These are phyloP conservation scores for Cytospora piceicola DNA, from an alignment of 2,329 filamentous ascomycete species.

Conservation along the genomic window DNA sequence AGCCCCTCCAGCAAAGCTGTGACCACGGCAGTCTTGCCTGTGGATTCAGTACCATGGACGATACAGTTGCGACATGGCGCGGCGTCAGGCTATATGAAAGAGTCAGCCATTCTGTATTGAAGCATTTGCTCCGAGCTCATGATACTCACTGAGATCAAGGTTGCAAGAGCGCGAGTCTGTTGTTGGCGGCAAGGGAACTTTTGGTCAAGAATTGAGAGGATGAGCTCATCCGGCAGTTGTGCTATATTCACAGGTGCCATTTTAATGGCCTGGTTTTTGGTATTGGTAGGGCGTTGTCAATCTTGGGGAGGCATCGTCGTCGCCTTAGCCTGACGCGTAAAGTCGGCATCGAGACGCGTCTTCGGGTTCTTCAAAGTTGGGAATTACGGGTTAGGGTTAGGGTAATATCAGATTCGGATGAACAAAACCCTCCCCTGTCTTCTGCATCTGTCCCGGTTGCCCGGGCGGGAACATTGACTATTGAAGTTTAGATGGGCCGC, in stretches of 20 bases:
- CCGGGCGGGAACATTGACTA: too few relatives aligned
- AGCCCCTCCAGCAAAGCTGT: constrained; percentile 61
- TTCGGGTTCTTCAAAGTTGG: neutral
- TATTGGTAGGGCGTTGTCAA: neutral
- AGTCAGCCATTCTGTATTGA: neutral
- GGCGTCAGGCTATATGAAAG: constrained; percentile 57
- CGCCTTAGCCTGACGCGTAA: neutral
- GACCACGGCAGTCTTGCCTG: constrained; percentile 79
- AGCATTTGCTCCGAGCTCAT: constrained; percentile 31
- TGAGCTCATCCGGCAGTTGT: constrained; percentile 55
- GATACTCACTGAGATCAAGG: constrained; percentile 55
- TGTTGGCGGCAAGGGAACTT: constrained; percentile 61
- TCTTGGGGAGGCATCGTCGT: neutral
- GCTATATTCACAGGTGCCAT: constrained; percentile 10
- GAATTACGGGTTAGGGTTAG: neutral
- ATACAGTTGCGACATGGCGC: constrained; percentile 76
- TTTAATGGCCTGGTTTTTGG: neutral
- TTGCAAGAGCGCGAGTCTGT: constrained; percentile 62
- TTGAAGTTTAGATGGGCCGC: too few relatives aligned
- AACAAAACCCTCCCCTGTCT: too few relatives aligned
- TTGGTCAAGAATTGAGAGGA: constrained; percentile 50
- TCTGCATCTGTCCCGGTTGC: too few relatives aligned
- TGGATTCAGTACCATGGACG: constrained; percentile 82
- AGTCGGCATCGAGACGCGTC: neutral
- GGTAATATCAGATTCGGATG: too few relatives aligned